Percentiles rank a stretch among this genome's conserved stretches.
Evolutionary conservation across 169 alveolate genomes (phyloP).

Genomic region (Theileria parva): DNA sequence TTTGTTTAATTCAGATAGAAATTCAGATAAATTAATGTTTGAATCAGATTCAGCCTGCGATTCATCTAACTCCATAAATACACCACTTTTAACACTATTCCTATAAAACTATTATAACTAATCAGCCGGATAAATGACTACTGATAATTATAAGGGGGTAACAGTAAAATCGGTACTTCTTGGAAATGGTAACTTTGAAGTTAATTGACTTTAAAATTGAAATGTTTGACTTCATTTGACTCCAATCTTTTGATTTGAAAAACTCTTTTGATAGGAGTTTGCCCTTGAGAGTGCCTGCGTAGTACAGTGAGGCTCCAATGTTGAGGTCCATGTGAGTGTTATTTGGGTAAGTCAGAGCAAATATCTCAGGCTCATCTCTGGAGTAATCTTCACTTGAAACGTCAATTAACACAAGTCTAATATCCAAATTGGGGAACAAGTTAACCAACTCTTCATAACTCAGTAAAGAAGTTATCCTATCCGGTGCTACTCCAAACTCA

Average conservation of each 20-base stretch:
- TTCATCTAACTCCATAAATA: not conserved
- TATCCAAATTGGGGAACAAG: conserved; percentile 57
- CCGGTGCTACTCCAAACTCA: conserved; percentile 49
- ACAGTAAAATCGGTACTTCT: too few relatives aligned
- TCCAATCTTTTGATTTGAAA: conserved; percentile 57
- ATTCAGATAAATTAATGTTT: not conserved
- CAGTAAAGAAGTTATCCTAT: conserved; percentile 68
- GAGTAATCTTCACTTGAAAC: conserved; percentile 59
- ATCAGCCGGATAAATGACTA: too few relatives aligned
- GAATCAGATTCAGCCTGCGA: not conserved
- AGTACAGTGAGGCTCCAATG: conserved; percentile 72
- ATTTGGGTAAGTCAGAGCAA: conserved; percentile 57
- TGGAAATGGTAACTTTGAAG: conserved; percentile 34
- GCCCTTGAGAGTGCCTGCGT: conserved; percentile 67
- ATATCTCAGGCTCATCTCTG: conserved; percentile 56
- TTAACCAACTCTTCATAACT: conserved; percentile 67
- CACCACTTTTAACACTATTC: not conserved
- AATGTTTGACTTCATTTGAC: conserved; percentile 30
- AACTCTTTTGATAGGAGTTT: conserved; percentile 32
- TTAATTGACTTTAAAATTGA: conserved; percentile 43
- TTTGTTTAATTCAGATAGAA: not conserved
- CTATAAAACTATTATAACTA: not conserved
- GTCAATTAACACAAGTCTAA: conserved; percentile 65
- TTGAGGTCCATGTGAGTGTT: conserved; percentile 73
- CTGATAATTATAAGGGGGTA: too few relatives aligned